Percentiles rank a stretch among this genome's conserved stretches.
Conservation (phyloP, 352 stramenopile genomes). For the Phytophthora tubulina region DNA sequence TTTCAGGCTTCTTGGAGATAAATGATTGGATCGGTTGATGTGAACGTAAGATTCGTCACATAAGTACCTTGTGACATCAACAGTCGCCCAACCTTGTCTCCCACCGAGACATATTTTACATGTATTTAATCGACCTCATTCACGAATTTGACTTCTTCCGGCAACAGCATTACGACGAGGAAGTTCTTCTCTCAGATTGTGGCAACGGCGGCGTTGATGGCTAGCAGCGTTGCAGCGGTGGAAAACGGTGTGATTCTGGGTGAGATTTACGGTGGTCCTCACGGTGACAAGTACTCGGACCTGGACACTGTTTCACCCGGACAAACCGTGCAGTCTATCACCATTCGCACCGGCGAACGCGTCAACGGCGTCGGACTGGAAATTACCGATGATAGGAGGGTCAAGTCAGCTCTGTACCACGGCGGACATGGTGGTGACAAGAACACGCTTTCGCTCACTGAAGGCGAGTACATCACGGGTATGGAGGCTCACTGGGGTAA, state of each 20-base stretch:
- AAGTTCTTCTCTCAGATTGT: slow-evolving; percentile 4
- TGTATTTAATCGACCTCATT: too few relatives aligned
- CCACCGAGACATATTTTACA: too few relatives aligned
- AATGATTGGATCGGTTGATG: too few relatives aligned
- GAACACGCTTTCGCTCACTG: neutral
- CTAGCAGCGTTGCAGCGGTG: neutral
- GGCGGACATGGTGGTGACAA: neutral
- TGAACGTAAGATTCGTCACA: too few relatives aligned
- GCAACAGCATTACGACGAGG: too few relatives aligned
- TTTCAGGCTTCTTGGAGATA: too few relatives aligned
- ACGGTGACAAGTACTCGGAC: slow-evolving; percentile 1
- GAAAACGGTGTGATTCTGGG: neutral
- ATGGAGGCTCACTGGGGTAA: slow-evolving; percentile 5
- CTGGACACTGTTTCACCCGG: neutral
- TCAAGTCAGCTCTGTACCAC: neutral
- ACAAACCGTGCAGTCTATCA: slow-evolving; percentile 1
- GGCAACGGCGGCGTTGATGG: neutral
- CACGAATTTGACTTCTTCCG: too few relatives aligned
- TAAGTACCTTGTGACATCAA: too few relatives aligned
- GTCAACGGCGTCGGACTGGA: neutral
- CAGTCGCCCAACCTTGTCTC: too few relatives aligned
- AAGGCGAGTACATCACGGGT: slow-evolving; percentile 2
- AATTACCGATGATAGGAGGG: neutral
- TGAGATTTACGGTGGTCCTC: neutral
- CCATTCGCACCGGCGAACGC: neutral